Evolutionary conservation across 345 rosid genomes (phyloP).

Genomic region (Aquilaria malaccensis): DNA sequence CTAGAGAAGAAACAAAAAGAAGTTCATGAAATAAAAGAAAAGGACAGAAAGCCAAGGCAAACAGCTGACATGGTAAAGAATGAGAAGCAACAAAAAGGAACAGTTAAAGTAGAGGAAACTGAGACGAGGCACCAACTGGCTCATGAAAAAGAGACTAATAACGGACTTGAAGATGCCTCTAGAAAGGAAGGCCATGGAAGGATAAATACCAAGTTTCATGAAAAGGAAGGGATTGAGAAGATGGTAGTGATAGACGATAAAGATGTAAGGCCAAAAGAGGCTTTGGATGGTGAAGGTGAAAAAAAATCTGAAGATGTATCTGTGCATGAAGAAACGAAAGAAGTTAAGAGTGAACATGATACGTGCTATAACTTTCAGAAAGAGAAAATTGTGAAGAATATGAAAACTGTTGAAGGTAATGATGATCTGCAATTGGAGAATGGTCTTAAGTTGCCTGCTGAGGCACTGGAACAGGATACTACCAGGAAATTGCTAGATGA

Average conservation of each 20-base stretch:
- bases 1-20: constrained; percentile 28
- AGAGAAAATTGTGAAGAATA: constrained; percentile 16
- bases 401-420: constrained; percentile 15
- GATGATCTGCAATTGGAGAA: constrained; percentile 7
- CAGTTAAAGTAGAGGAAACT: constrained; percentile 26
- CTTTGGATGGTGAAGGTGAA: constrained; percentile 29
- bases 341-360: constrained; percentile 22
- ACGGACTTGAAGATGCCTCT: constrained; percentile 1
- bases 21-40: constrained; percentile 39
- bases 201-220: constrained; percentile 21
- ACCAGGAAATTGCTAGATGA: constrained; percentile 12
- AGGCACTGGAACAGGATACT: constrained; percentile 17
- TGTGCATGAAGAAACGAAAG: constrained; percentile 34
- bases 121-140: constrained; percentile 31
- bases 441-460: constrained; percentile 11
- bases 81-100: constrained; percentile 25
- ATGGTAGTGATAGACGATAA: constrained; percentile 17
- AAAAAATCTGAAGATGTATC: constrained; percentile 29
- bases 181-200: constrained; percentile 20
- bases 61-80: constrained; percentile 32
- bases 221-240: constrained; percentile 25
- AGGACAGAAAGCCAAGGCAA: constrained; percentile 25
- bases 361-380: constrained; percentile 16
- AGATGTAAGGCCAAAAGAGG: constrained; percentile 22
- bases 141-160: constrained; percentile 16